Evolutionary conservation across 495 filamentous ascomycete species (phyloP), one percentile per base, ranked within the genome.

Genomic region (Penicillium steckii): DNA sequence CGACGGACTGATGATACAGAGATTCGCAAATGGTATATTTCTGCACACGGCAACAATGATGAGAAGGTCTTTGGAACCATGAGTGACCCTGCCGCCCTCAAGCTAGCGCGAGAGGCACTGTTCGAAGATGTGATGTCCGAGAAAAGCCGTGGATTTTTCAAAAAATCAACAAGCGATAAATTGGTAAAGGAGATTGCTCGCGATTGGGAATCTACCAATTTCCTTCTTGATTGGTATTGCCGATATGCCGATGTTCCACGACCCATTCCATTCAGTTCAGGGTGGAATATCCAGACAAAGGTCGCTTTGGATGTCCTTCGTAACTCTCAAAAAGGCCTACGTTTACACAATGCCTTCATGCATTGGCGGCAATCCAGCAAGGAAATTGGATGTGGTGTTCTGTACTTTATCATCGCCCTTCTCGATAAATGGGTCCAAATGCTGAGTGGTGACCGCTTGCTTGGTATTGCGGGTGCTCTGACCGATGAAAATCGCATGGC

Each of bases 301-400:
- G 81, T 81, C 1, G 82, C 72, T 12, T 54, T 81, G 22, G 79
- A 84, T 56, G 78, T 68, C 24, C 64, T 84, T 44, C 70, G 70
- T 26, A 74, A 74, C 47, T 72, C 75, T 15, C 80, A 84, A 53
- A 82, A 81, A 59, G 82, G 81, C 8, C 72, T 85, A 4, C 68
- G 74, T 21, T 62, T 83, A n/a, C 82, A 85, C 66, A 84, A 79
- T 57, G 74, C 80, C 3, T 85, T 85, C 59, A 73, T 84, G 29
- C 80, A 82, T 52, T 85, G 80, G 80, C 80, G 82, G 7, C 73
- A 80, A 24, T 76, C 78, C 0, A 80, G 78, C 40, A 66, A 74
- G 37, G 82, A 85, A 49, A 72, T 85, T 13, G 79, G 80, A 21
- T 83, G 78, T 47, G 78, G 79, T 33, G 56, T 83, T 33, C 61